Percentiles rank a stretch among this genome's conserved stretches.
phyloP scores from a whole-genome alignment of 2,329 filamentous ascomycete species.

The Xylariaceae sp. region DNA sequence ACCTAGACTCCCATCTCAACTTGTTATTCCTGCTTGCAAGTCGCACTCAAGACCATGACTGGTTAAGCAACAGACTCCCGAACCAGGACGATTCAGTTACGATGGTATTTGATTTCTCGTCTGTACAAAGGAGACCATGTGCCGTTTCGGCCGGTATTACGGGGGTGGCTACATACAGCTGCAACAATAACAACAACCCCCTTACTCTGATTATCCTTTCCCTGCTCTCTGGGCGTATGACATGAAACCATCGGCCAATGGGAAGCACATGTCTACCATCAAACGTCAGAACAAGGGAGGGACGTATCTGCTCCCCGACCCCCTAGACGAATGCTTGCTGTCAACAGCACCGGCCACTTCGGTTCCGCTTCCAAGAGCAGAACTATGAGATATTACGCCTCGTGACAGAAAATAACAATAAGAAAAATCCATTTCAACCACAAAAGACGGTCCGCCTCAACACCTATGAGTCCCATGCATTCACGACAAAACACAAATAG shows the following conservation, averaged over 20 bases:
- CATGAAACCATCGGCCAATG: slow-evolving; percentile 4
- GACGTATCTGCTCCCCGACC: neutral
- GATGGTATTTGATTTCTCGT: slow-evolving; percentile 9
- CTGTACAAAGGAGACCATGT: slow-evolving; percentile 28
- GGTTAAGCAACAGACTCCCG: neutral
- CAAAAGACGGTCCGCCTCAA: slow-evolving; percentile 17
- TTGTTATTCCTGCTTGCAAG: too few relatives aligned
- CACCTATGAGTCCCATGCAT: slow-evolving; percentile 12
- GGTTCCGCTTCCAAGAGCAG: slow-evolving; percentile 5
- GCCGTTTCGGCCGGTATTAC: slow-evolving; percentile 30
- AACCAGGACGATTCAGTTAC: neutral
- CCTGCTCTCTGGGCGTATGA: neutral
- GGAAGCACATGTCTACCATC: slow-evolving; percentile 9
- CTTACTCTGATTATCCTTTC: neutral
- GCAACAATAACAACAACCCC: neutral
- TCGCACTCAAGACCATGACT: too few relatives aligned
- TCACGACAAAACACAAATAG: slow-evolving; percentile 12
- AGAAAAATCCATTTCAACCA: slow-evolving; percentile 4
- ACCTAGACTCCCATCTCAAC: too few relatives aligned
- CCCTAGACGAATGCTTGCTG: neutral
- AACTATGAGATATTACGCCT: slow-evolving; percentile 15
- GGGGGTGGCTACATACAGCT: slow-evolving; percentile 11
- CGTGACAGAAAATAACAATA: slow-evolving; percentile 13
- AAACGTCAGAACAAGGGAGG: neutral
- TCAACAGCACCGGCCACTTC: slow-evolving; percentile 1